Evolutionary conservation across 768 basidiomycete genomes (phyloP).

Genomic region (Russula earlei): DNA sequence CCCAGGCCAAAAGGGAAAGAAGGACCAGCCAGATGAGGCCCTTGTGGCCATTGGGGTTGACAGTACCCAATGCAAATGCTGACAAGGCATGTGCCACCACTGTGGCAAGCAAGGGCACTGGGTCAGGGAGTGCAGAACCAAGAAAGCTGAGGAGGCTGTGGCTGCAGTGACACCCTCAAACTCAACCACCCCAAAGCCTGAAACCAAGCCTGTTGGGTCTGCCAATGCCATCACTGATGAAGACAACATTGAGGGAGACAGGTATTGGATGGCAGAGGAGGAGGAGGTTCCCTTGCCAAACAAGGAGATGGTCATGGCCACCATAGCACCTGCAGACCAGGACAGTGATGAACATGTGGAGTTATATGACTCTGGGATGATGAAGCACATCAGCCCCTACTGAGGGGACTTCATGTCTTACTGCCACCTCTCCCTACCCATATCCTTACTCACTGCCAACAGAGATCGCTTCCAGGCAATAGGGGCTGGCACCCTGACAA

Average conservation of each 20-base stretch:
- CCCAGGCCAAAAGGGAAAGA: neutral
- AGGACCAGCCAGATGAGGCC: neutral
- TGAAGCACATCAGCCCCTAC: neutral
- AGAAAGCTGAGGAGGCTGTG: too few species aligned
- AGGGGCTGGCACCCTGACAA: neutral
- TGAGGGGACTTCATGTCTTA: neutral
- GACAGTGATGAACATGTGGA: neutral
- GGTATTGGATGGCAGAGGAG: neutral
- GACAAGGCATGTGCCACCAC: neutral
- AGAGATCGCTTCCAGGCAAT: neutral
- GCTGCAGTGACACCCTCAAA: too few species aligned
- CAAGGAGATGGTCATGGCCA: too few species aligned
- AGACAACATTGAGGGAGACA: neutral
- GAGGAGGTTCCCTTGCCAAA: too few species aligned
- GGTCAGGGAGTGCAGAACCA: neutral
- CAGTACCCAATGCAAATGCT: slow-evolving; percentile 8
- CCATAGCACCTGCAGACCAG: neutral
- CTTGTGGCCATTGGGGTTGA: neutral
- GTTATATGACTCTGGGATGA: neutral
- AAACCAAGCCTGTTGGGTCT: neutral
- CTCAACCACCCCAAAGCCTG: neutral
- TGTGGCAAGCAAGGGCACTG: neutral
- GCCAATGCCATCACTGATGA: neutral
- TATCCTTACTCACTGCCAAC: neutral
- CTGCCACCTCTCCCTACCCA: neutral